Base-by-base conservation (phyloP, 805 yeast genomes). In the Komagataella populi region DNA sequence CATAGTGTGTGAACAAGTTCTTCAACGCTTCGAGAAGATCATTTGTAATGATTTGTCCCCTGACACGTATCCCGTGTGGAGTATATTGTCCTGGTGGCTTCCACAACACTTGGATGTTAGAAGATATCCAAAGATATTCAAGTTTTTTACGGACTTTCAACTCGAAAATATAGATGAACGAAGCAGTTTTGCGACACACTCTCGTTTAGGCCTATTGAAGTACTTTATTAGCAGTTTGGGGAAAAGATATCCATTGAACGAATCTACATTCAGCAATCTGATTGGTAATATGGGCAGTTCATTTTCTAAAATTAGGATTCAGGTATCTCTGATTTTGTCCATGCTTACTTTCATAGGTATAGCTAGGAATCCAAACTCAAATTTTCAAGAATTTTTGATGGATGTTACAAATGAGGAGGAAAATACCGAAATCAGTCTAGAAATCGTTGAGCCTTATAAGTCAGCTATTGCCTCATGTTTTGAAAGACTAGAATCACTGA, bases 51-150 rank as follows among this genome's bases (percentile, higher is more conserved):
- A 83, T 48, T 64, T 91, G 51, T 77, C 87, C 1, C 95, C 88
- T 3, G 93, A 89, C 36, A 83, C 82, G 3, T 65, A 74, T 44
- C 76, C 73, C 17, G 79, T 85, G 45, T 93, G 97, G 97, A 72
- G 73, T 43, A 75, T 87, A 0, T 76, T 87, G 49, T 70, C 83
- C 3, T 83, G 87, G 83, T 84, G 88, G 85, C 60, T 80, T 1
- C 84, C 88, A 0, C 64, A 79, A 0, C 82, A 78, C 56, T 70
- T 80, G 44, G 95, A 87, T 62, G 56, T 73, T 49, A 76, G 96
- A 60, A 74, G 96, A 53, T 74, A 78, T 51, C 81, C 83, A 12
- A 65, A 68, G 6, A 66, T 85, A 14, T 63, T 74, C 17, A 64
- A 72, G 24, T 72, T 83, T 50, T 64, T 70, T 3, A 60, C 81